These are phyloP conservation scores for Hippophae gyantsensis DNA, from an alignment of 306 rosid genomes.

Conservation along the genomic window DNA sequence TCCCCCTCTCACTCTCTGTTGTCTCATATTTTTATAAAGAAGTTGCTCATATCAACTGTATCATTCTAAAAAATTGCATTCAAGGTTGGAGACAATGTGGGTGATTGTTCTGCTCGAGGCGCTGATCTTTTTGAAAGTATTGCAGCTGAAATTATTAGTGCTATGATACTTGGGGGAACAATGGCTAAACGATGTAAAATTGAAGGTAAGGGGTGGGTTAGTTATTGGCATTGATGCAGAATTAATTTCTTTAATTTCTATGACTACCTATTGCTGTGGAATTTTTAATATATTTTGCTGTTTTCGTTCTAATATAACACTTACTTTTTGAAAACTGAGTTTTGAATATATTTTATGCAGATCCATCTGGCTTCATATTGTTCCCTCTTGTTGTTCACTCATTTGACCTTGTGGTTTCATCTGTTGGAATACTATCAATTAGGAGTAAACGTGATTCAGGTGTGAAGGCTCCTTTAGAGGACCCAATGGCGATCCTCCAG, in stretches of 20 bases:
- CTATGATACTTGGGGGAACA: slow-evolving; percentile 97
- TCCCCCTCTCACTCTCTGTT: not conserved
- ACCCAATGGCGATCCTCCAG: slow-evolving; percentile 93
- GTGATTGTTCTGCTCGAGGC: slow-evolving; percentile 99
- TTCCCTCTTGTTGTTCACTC: slow-evolving; percentile 98
- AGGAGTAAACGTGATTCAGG: slow-evolving; percentile 81
- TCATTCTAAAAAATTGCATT: slow-evolving; percentile 17
- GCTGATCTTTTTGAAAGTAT: slow-evolving; percentile 99
- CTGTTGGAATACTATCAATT: slow-evolving; percentile 82
- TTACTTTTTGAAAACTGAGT: slow-evolving; percentile 21
- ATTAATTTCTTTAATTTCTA: not conserved
- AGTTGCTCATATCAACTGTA: slow-evolving; percentile 4
- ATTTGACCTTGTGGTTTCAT: slow-evolving; percentile 86
- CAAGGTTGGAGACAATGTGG: slow-evolving; percentile 98
- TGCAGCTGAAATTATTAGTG: slow-evolving; percentile 97
- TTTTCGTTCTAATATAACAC: slow-evolving; percentile 6
- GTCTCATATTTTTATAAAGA: not conserved
- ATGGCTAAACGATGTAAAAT: slow-evolving; percentile 95
- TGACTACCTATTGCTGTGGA: not conserved
- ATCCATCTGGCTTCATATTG: slow-evolving; percentile 97
- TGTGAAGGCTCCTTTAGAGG: slow-evolving; percentile 61
- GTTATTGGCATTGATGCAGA: not conserved
- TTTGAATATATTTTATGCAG: slow-evolving; percentile 41
- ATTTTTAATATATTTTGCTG: slow-evolving; percentile 5
- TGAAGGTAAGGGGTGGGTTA: slow-evolving; percentile 37